A percentile compares a stretch with the other conserved stretches of the same genome.
Evolutionary conservation across 2,329 filamentous ascomycete genomes (phyloP).

Genomic region (Pestalotiopsis sp.): DNA sequence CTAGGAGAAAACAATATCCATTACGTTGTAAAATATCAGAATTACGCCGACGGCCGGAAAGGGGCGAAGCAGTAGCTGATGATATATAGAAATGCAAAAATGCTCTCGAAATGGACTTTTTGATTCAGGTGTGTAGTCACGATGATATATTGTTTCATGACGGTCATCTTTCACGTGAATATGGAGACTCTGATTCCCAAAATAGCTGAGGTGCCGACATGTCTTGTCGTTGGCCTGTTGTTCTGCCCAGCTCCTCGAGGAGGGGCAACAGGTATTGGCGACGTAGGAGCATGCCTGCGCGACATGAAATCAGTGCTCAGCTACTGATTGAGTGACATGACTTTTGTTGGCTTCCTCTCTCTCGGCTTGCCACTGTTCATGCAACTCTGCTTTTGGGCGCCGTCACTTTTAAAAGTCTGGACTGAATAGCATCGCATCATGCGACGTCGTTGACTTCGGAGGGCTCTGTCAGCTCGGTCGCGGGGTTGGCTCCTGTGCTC

Average conservation of each 20-base stretch:
- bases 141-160: not conserved
- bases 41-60: not conserved
- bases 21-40: not conserved
- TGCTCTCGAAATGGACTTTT: not conserved
- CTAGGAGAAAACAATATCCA: too few species aligned
- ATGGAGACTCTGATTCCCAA: not conserved
- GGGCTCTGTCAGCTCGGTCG: conserved; percentile 27
- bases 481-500: conserved; percentile 21
- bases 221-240: conserved; percentile 13
- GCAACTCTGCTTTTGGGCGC: not conserved
- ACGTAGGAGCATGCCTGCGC: conserved; percentile 1
- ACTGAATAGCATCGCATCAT: conserved; percentile 9
- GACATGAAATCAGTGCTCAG: not conserved
- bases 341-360: not conserved
- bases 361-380: conserved; percentile 10
- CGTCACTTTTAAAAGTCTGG: conserved; percentile 20
- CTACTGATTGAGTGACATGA: not conserved
- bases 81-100: not conserved
- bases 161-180: not conserved
- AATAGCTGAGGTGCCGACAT: conserved; percentile 6
- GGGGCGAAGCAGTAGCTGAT: not conserved
- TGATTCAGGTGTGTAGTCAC: not conserved
- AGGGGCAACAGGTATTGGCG: conserved; percentile 19
- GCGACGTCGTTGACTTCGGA: conserved; percentile 42
- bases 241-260: conserved; percentile 21